phyloP scores from a whole-genome alignment of 768 basidiomycete species.

The Suillus sp. region DNA sequence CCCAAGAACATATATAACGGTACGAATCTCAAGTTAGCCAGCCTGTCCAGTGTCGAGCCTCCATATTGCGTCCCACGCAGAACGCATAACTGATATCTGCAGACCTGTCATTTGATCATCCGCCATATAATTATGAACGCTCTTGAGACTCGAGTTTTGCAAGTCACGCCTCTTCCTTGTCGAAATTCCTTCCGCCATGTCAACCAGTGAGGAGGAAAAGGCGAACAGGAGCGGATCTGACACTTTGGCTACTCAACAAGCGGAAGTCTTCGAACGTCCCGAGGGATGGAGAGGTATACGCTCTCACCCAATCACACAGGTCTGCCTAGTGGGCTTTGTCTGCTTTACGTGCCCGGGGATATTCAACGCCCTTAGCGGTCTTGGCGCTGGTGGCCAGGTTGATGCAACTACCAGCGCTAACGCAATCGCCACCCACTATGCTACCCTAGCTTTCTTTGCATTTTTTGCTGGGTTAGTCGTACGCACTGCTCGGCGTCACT shows the following conservation, averaged over 20 bases:
- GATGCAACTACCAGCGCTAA: constrained; percentile 68
- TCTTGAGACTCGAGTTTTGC: neutral
- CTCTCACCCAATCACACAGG: constrained; percentile 55
- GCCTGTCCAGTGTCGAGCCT: neutral
- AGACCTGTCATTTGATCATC: neutral
- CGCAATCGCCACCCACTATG: constrained; percentile 67
- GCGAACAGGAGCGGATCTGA: neutral
- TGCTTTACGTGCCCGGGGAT: constrained; percentile 51
- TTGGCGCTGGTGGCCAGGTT: constrained; percentile 73
- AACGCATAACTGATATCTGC: neutral
- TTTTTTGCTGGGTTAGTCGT: constrained; percentile 68
- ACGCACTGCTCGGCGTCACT: neutral
- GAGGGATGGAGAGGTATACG: constrained; percentile 54
- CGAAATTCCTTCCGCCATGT: neutral
- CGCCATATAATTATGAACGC: neutral
- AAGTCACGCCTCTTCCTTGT: neutral
- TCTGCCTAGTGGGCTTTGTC: constrained; percentile 59
- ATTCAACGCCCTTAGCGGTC: constrained; percentile 72
- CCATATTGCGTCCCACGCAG: neutral
- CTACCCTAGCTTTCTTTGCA: constrained; percentile 58
- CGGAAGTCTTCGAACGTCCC: constrained; percentile 41
- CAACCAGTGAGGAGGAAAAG: neutral
- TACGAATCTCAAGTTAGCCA: neutral
- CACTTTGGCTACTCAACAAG: constrained; percentile 12
- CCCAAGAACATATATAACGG: neutral